Evolutionary conservation across 2,329 filamentous ascomycete species (phyloP).

Genomic region (Nemania abortiva): DNA sequence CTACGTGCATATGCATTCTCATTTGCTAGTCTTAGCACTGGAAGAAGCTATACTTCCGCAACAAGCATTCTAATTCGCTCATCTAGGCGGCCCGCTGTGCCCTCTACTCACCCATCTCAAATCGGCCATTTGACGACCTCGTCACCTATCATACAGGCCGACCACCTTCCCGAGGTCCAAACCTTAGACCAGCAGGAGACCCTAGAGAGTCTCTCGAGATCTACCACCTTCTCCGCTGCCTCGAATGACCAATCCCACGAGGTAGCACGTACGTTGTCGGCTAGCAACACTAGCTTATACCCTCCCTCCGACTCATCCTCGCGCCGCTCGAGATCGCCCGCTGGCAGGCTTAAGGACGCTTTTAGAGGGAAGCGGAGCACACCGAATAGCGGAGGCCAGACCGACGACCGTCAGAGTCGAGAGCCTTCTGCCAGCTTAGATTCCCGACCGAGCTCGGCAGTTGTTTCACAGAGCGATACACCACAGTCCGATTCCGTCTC

Average conservation of each 20-base stretch:
- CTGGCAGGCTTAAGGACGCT: conserved; percentile 77
- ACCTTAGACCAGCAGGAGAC: conserved; percentile 52
- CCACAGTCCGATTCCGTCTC: conserved; percentile 43
- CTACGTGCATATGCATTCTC: conserved; percentile 9
- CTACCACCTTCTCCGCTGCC: conserved; percentile 54
- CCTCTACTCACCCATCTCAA: conserved; percentile 73
- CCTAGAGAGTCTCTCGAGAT: conserved; percentile 48
- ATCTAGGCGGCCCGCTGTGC: conserved; percentile 59
- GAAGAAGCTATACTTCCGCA: neutral
- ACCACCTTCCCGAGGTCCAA: conserved; percentile 61
- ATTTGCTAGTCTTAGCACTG: conserved; percentile 10
- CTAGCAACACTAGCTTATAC: conserved; percentile 56
- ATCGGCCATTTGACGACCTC: conserved; percentile 76
- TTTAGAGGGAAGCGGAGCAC: conserved; percentile 70
- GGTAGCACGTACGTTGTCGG: conserved; percentile 48
- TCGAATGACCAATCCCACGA: conserved; percentile 52
- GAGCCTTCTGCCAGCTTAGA: conserved; percentile 40
- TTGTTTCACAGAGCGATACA: conserved; percentile 41
- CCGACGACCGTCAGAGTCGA: conserved; percentile 36
- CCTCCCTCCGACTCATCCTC: conserved; percentile 58
- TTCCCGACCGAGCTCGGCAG: conserved; percentile 41
- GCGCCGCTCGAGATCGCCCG: conserved; percentile 75
- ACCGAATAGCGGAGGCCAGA: conserved; percentile 58
- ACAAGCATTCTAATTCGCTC: conserved; percentile 37
- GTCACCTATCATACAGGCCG: conserved; percentile 73